These are phyloP conservation scores for Crucibulum laeve DNA, from an alignment of 768 basidiomycete species.

Conservation along the genomic window DNA sequence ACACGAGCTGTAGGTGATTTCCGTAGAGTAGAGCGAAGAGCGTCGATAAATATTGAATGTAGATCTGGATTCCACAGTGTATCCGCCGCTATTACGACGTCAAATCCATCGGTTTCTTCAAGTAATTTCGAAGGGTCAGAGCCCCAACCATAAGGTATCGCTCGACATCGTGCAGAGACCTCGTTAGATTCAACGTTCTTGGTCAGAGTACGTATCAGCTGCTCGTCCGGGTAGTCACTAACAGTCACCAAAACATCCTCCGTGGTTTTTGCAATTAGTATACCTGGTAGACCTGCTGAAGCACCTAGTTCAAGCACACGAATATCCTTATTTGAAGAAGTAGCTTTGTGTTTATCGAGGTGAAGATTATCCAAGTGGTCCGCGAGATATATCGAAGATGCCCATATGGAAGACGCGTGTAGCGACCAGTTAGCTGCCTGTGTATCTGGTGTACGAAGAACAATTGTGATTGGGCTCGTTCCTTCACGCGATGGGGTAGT, in stretches of 20 bases:
- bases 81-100: slow-evolving; percentile 69
- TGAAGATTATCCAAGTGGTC: slow-evolving; percentile 52
- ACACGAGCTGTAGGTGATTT: slow-evolving; percentile 40
- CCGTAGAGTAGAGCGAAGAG: slow-evolving; percentile 45
- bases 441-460: slow-evolving; percentile 60
- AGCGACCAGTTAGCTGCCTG: slow-evolving; percentile 66
- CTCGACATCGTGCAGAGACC: slow-evolving; percentile 43
- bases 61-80: slow-evolving; percentile 72
- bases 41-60: slow-evolving; percentile 49
- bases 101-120: slow-evolving; percentile 35
- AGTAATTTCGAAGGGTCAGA: slow-evolving; percentile 33
- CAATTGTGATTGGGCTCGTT: slow-evolving; percentile 23
- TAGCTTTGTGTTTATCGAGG: slow-evolving; percentile 21
- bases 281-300: slow-evolving; percentile 70
- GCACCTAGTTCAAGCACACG: slow-evolving; percentile 71
- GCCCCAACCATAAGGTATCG: slow-evolving; percentile 65
- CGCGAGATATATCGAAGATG: slow-evolving; percentile 60
- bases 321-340: slow-evolving; percentile 10
- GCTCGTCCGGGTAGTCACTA: slow-evolving; percentile 71
- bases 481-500: slow-evolving; percentile 11
- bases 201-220: slow-evolving; percentile 51
- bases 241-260: slow-evolving; percentile 38
- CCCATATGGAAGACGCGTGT: slow-evolving; percentile 78
- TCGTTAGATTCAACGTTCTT: slow-evolving; percentile 53
- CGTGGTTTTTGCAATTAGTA: slow-evolving; percentile 52